Evolutionary conservation across 257 asterid species (phyloP).

Genomic region (Salvia hispanica): DNA sequence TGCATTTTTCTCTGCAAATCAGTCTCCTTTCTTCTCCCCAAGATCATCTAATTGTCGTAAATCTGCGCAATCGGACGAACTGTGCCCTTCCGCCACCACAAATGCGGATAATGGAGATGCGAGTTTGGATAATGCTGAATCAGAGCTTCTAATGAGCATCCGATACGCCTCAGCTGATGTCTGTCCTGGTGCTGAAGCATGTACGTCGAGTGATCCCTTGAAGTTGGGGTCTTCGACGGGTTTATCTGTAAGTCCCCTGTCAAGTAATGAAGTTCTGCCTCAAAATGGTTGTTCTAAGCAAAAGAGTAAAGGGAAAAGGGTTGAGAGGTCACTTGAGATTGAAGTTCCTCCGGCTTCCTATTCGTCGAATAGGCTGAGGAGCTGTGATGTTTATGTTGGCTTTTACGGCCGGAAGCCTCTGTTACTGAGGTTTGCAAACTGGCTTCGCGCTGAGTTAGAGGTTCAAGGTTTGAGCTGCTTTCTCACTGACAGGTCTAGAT

Average conservation of each 20-base stretch:
- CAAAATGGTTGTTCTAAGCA: conserved; percentile 44
- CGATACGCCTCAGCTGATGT: conserved; percentile 40
- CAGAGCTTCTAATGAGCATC: conserved; percentile 42
- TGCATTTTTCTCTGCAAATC: conserved; percentile 87
- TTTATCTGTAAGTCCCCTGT: conserved; percentile 47
- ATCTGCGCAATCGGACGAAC: conserved; percentile 39
- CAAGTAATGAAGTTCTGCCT: conserved; percentile 43
- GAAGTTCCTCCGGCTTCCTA: conserved; percentile 59
- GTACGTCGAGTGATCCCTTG: conserved; percentile 44
- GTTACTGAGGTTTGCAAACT: conserved; percentile 69
- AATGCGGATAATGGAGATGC: conserved; percentile 36
- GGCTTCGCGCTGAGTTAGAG: conserved; percentile 93
- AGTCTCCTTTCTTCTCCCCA: conserved; percentile 93
- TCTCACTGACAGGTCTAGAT: conserved; percentile 73
- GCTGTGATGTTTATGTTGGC: conserved; percentile 91
- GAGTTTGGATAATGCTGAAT: conserved; percentile 38
- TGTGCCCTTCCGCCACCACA: conserved; percentile 29
- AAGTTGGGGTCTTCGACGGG: conserved; percentile 62
- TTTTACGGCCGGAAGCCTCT: conserved; percentile 80
- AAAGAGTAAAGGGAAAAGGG: conserved; percentile 51
- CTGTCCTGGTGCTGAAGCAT: conserved; percentile 29
- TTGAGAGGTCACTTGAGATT: conserved; percentile 51
- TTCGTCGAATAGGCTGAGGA: conserved; percentile 66
- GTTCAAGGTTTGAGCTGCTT: conserved; percentile 89
- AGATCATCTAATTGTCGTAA: conserved; percentile 41